phyloP scores from a whole-genome alignment of 2,329 filamentous ascomycete genomes.

The Fusarium temperatum region DNA sequence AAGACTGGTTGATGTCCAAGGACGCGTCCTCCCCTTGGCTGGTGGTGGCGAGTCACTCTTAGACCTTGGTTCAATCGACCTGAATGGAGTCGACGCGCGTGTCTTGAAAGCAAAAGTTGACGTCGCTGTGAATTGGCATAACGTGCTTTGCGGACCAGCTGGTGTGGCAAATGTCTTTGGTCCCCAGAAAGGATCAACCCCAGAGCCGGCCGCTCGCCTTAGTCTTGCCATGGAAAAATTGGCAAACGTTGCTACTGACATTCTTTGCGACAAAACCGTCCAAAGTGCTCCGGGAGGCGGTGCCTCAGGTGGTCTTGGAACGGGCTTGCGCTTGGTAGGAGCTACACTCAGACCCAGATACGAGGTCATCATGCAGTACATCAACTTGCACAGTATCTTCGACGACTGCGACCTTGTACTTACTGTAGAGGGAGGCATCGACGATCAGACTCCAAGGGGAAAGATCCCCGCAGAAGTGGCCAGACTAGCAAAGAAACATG shows the following conservation, averaged over 20 bases:
- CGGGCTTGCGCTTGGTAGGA: slow-evolving; percentile 59
- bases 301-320: slow-evolving; percentile 61
- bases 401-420: slow-evolving; percentile 59
- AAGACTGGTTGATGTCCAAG: slow-evolving; percentile 51
- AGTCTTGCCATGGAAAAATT: slow-evolving; percentile 54
- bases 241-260: slow-evolving; percentile 47
- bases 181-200: slow-evolving; percentile 60
- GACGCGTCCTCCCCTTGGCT: slow-evolving; percentile 49
- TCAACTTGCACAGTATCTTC: slow-evolving; percentile 57
- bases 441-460: slow-evolving; percentile 59
- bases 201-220: slow-evolving; percentile 53
- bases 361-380: slow-evolving; percentile 61
- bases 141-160: slow-evolving; percentile 58
- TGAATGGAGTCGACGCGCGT: slow-evolving; percentile 48
- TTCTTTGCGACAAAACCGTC: slow-evolving; percentile 48
- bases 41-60: slow-evolving; percentile 53
- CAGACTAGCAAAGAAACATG: slow-evolving; percentile 54
- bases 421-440: slow-evolving; percentile 62
- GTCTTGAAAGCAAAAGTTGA: slow-evolving; percentile 50
- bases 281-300: slow-evolving; percentile 56
- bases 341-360: slow-evolving; percentile 56
- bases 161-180: slow-evolving; percentile 62
- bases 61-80: slow-evolving; percentile 50
- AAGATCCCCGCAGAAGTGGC: slow-evolving; percentile 65
- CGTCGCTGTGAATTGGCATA: slow-evolving; percentile 61